A percentile compares a stretch with the other conserved stretches of the same genome.
These are phyloP conservation scores for Solanum okadae DNA, from an alignment of 257 asterid genomes.

Conservation along the genomic window DNA sequence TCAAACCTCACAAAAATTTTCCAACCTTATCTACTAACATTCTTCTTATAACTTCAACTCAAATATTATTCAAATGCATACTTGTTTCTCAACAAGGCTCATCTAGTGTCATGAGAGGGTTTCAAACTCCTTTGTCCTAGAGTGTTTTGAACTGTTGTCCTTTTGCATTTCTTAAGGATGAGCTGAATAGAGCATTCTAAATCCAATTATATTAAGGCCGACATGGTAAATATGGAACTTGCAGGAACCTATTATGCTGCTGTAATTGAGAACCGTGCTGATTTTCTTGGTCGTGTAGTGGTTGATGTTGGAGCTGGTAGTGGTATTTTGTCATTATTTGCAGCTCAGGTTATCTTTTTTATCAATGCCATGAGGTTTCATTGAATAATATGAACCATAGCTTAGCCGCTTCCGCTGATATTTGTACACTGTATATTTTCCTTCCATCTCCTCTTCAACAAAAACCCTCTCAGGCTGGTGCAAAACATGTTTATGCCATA, in stretches of 20 bases:
- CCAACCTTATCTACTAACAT: neutral
- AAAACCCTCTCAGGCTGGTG: conserved; percentile 69
- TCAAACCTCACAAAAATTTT: neutral
- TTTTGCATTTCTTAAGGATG: neutral
- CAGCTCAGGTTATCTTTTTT: conserved; percentile 73
- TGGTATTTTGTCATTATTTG: conserved; percentile 96
- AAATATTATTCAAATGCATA: neutral
- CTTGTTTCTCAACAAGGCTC: neutral
- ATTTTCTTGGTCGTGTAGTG: conserved; percentile 72
- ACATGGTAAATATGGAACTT: neutral
- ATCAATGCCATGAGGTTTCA: neutral
- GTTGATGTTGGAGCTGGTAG: conserved; percentile 99
- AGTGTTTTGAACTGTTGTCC: neutral
- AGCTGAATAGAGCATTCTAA: neutral
- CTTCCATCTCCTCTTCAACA: neutral
- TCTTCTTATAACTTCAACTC: neutral
- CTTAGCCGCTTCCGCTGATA: conserved; percentile 3
- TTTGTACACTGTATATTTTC: neutral
- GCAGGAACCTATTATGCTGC: conserved; percentile 97
- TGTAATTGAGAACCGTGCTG: conserved; percentile 86
- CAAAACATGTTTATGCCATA: conserved; percentile 96
- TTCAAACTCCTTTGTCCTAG: neutral
- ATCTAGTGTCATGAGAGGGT: neutral
- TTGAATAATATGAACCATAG: conserved; percentile 8
- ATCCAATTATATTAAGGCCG: neutral